These are phyloP conservation scores for Acanthochlamys bracteata DNA, from an alignment of 106 monocot species.

Conservation along the genomic window DNA sequence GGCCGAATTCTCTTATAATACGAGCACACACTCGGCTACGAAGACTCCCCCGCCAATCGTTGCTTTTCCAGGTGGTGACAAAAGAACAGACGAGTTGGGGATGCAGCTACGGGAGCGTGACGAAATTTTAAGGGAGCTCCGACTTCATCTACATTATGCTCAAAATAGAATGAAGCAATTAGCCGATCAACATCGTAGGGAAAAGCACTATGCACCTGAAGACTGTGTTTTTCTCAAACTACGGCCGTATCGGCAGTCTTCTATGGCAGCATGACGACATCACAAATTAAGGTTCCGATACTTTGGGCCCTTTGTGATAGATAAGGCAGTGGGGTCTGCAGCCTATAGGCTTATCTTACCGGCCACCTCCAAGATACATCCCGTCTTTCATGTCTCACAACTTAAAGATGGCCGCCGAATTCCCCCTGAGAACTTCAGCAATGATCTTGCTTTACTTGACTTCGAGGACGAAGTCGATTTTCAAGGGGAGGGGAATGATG, in stretches of 20 bases:
- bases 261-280: not conserved
- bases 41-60: not conserved
- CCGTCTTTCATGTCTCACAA: no score
- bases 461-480: no score
- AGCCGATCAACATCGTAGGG: not conserved
- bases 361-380: no score
- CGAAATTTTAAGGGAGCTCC: not conserved
- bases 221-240: not conserved
- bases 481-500: no score
- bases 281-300: not conserved
- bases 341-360: slow-evolving; percentile 2
- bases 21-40: no score
- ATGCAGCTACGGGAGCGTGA: not conserved
- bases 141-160: not conserved
- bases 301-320: slow-evolving; percentile 1
- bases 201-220: not conserved
- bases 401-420: no score
- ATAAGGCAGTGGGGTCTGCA: not conserved
- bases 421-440: no score
- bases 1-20: not conserved
- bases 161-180: not conserved
- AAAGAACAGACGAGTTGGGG: not conserved
- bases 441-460: no score
- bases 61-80: not conserved
- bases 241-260: not conserved